A percentile compares a stretch with the other conserved stretches of the same genome.
Conservation (phyloP, 2,329 filamentous ascomycete genomes). For the Lojkania enalia region DNA sequence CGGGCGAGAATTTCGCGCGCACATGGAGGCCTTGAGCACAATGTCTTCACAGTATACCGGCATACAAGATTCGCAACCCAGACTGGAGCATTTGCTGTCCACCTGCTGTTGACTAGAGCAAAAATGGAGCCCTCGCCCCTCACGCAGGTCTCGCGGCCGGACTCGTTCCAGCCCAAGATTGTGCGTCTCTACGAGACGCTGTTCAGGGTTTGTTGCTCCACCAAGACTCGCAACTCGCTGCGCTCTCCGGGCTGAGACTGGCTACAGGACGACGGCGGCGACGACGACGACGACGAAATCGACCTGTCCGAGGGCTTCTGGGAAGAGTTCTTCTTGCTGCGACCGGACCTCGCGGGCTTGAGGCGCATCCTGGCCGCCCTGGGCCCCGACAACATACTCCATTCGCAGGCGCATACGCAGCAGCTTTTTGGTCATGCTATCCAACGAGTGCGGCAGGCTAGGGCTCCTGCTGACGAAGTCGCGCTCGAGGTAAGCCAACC, state of each 20-base stretch:
- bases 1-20: slow-evolving; percentile 9
- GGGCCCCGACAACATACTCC: slow-evolving; percentile 73
- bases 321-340: slow-evolving; percentile 91
- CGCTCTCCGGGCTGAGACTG: slow-evolving; percentile 16
- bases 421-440: slow-evolving; percentile 78
- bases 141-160: slow-evolving; percentile 86
- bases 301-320: slow-evolving; percentile 90
- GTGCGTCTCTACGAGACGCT: slow-evolving; percentile 84
- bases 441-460: slow-evolving; percentile 64
- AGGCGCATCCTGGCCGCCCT: slow-evolving; percentile 70
- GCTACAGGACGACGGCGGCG: slow-evolving; percentile 56
- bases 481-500: slow-evolving; percentile 75
- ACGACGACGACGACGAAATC: slow-evolving; percentile 63
- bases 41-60: too few relatives aligned
- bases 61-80: too few relatives aligned
- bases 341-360: slow-evolving; percentile 73
- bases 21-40: not conserved
- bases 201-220: slow-evolving; percentile 60
- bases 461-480: slow-evolving; percentile 68
- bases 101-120: not conserved
- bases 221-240: not conserved
- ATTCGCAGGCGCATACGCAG: slow-evolving; percentile 73
- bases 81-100: too few relatives aligned
- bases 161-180: slow-evolving; percentile 92
- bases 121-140: slow-evolving; percentile 95